Percentiles rank a stretch among this genome's conserved stretches.
Evolutionary conservation across 202 grass and related monocot genomes (phyloP).

Genomic region (Setaria italica): DNA sequence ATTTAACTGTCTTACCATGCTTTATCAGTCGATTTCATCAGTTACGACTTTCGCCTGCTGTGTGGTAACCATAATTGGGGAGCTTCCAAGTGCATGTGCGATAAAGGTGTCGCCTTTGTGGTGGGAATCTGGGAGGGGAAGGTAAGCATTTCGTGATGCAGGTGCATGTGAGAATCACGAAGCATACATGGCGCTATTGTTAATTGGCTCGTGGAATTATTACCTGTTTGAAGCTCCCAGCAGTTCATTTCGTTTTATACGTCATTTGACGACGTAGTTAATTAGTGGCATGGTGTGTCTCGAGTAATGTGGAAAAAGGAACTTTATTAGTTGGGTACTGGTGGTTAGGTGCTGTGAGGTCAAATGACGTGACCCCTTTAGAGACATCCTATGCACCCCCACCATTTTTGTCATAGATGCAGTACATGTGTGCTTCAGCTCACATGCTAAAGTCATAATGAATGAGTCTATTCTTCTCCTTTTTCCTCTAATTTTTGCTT

Average conservation of each 20-base stretch:
- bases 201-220: not conserved
- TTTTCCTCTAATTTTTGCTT: not conserved
- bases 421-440: not conserved
- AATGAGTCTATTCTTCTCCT: not conserved
- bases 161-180: not conserved
- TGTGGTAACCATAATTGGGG: not conserved
- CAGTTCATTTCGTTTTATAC: not conserved
- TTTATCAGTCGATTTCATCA: constrained; percentile 21
- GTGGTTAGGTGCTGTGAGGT: constrained; percentile 10
- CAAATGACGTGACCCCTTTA: constrained; percentile 38
- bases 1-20: not conserved
- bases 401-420: not conserved
- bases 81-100: constrained; percentile 7
- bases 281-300: not conserved
- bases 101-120: constrained; percentile 8
- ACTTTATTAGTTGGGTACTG: constrained; percentile 12
- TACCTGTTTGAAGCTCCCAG: not conserved
- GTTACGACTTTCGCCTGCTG: not conserved
- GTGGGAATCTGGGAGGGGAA: constrained; percentile 25
- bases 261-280: not conserved
- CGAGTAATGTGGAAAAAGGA: not conserved
- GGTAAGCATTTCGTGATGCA: not conserved
- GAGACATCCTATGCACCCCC: not conserved
- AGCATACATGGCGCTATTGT: not conserved
- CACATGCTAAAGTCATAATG: not conserved